Conservation (phyloP, 768 basidiomycete species). For the Phylloporus rhodoxanthus region DNA sequence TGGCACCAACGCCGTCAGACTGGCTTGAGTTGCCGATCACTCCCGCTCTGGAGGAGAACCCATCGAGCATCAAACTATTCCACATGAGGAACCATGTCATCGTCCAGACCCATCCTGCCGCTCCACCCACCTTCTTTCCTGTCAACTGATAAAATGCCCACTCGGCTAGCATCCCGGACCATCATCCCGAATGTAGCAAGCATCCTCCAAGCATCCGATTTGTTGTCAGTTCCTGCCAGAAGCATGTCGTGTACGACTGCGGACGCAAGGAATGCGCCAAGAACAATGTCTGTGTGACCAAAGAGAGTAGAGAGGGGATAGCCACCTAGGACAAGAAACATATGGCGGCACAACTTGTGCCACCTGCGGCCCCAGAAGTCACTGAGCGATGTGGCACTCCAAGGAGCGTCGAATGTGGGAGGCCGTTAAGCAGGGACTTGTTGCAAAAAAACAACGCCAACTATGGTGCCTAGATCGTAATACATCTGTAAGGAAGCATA, state of each 20-base stretch:
- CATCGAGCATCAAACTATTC: constrained; percentile 6
- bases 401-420: constrained; percentile 30
- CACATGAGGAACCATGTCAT: neutral
- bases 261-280: neutral
- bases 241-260: constrained; percentile 29
- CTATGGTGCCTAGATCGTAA: constrained; percentile 22
- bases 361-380: constrained; percentile 37
- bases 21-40: neutral
- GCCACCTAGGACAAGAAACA: constrained; percentile 22
- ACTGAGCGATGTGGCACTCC: constrained; percentile 30
- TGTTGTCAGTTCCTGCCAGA: constrained; percentile 45
- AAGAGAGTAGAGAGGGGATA: neutral
- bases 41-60: constrained; percentile 5
- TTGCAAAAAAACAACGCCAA: constrained; percentile 24
- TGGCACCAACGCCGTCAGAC: neutral
- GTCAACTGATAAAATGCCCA: constrained; percentile 17
- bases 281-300: neutral
- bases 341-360: constrained; percentile 34
- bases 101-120: constrained; percentile 33
- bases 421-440: constrained; percentile 31
- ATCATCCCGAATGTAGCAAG: constrained; percentile 50
- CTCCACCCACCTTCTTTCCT: constrained; percentile 27
- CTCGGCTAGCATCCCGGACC: constrained; percentile 48
- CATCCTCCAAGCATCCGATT: constrained; percentile 38
- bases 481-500: constrained; percentile 35